These are phyloP conservation scores for Curvularia spicifera DNA, from an alignment of 2,329 filamentous ascomycete species.

Conservation along the genomic window DNA sequence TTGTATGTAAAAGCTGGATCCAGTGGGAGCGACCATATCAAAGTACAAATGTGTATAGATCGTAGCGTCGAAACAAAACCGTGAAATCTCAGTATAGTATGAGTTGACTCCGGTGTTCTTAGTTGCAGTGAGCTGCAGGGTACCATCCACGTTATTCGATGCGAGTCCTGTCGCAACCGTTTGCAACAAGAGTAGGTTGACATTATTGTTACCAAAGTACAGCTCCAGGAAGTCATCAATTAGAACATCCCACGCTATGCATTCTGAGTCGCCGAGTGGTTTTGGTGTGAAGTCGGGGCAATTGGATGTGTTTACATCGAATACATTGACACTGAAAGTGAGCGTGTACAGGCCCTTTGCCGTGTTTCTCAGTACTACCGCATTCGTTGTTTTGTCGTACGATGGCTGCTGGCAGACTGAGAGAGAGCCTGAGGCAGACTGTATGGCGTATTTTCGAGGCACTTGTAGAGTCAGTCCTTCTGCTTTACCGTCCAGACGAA, in stretches of 20 bases:
- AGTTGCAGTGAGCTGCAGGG: conserved; percentile 15
- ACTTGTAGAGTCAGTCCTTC: conserved; percentile 14
- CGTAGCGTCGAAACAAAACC: conserved; percentile 15
- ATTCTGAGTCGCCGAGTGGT: conserved; percentile 9
- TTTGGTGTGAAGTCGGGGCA: conserved; percentile 16
- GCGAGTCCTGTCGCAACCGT: conserved; percentile 12
- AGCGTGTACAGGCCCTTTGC: conserved; percentile 11
- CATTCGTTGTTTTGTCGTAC: conserved; percentile 13
- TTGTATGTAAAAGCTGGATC: conserved; percentile 14
- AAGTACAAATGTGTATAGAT: conserved; percentile 18
- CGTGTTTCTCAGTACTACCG: conserved; percentile 15
- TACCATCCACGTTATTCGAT: conserved; percentile 14
- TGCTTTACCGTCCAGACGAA: conserved; percentile 8
- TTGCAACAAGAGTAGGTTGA: conserved; percentile 14
- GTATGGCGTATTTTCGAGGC: conserved; percentile 6
- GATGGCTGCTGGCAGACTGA: conserved; percentile 15
- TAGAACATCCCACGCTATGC: conserved; percentile 17
- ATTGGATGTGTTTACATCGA: conserved; percentile 4
- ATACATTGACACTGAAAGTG: background rate
- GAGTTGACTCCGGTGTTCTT: conserved; percentile 14
- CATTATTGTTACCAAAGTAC: conserved; percentile 19
- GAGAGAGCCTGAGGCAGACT: conserved; percentile 12
- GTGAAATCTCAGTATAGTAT: conserved; percentile 17
- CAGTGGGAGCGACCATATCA: conserved; percentile 14
- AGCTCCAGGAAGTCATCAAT: conserved; percentile 17